phyloP scores from a whole-genome alignment of 2,329 filamentous ascomycete species.

The Chrysosporium keratinophilum region DNA sequence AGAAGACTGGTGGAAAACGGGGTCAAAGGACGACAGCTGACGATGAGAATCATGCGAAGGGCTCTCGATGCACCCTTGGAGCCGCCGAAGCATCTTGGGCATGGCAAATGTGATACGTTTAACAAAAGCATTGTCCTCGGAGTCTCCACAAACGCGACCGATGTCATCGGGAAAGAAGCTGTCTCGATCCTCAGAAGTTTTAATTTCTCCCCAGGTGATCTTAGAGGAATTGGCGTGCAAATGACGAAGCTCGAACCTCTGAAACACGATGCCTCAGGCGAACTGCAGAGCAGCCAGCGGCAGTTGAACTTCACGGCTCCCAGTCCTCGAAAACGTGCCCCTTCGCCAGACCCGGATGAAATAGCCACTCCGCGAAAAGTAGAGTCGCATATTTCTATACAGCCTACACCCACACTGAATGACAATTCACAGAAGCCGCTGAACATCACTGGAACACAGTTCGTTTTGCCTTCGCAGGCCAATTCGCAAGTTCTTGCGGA shows the following conservation, averaged over 20 bases:
- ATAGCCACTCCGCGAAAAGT: constrained; percentile 35
- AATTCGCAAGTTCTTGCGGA: constrained; percentile 75
- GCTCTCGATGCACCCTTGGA: constrained; percentile 79
- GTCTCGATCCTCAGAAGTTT: constrained; percentile 73
- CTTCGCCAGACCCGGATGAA: constrained; percentile 40
- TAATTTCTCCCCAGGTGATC: constrained; percentile 76
- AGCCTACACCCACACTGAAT: constrained; percentile 25
- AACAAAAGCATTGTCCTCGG: constrained; percentile 80
- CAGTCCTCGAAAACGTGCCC: constrained; percentile 18
- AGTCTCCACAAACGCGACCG: constrained; percentile 66
- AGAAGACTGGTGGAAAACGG: constrained; percentile 69
- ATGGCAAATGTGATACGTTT: constrained; percentile 89
- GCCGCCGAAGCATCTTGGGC: constrained; percentile 83
- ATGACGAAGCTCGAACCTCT: constrained; percentile 84
- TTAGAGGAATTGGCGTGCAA: constrained; percentile 85
- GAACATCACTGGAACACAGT: constrained; percentile 80
- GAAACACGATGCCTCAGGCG: constrained; percentile 46
- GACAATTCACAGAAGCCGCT: constrained; percentile 49
- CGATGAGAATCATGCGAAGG: constrained; percentile 88
- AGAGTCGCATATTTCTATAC: constrained; percentile 22
- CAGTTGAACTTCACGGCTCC: constrained; percentile 58
- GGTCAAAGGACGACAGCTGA: constrained; percentile 79
- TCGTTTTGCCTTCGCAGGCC: constrained; percentile 70
- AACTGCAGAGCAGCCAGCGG: constrained; percentile 63
- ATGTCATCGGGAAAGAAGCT: constrained; percentile 67